These are phyloP conservation scores for Phytopythium aichiense DNA, from an alignment of 352 stramenopile genomes.

Conservation along the genomic window DNA sequence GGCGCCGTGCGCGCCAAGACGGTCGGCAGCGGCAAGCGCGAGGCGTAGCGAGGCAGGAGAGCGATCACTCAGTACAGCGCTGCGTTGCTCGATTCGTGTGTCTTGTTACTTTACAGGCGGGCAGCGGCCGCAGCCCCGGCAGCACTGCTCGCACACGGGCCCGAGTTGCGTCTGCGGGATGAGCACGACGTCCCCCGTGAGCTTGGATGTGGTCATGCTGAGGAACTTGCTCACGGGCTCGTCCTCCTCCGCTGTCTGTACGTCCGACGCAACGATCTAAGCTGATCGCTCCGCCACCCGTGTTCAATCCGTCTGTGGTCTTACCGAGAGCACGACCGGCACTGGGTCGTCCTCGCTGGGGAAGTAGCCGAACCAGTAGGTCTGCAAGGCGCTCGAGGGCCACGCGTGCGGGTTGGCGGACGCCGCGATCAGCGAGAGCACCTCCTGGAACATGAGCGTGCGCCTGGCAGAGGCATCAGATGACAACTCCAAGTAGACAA, in stretches of 20 bases:
- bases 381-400: conserved; percentile 59
- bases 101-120: conserved; percentile 15
- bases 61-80: neutral
- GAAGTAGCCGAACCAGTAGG: conserved; percentile 77
- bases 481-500: neutral
- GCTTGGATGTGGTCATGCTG: conserved; percentile 67
- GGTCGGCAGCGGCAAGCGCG: conserved; percentile 25
- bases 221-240: conserved; percentile 46
- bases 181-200: conserved; percentile 65
- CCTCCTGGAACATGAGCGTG: conserved; percentile 73
- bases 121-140: conserved; percentile 49
- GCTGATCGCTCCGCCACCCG: neutral
- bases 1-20: conserved; percentile 37
- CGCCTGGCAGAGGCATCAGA: conserved; percentile 18
- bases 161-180: conserved; percentile 80
- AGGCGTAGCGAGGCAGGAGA: neutral
- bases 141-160: conserved; percentile 65
- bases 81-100: no score
- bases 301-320: neutral
- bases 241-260: conserved; percentile 40
- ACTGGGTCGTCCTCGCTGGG: conserved; percentile 30
- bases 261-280: neutral
- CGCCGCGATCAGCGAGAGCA: conserved; percentile 52
- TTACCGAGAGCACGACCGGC: conserved; percentile 34
- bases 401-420: conserved; percentile 62